Conservation (phyloP, 768 basidiomycete species). For the Pisolithus sp. region DNA sequence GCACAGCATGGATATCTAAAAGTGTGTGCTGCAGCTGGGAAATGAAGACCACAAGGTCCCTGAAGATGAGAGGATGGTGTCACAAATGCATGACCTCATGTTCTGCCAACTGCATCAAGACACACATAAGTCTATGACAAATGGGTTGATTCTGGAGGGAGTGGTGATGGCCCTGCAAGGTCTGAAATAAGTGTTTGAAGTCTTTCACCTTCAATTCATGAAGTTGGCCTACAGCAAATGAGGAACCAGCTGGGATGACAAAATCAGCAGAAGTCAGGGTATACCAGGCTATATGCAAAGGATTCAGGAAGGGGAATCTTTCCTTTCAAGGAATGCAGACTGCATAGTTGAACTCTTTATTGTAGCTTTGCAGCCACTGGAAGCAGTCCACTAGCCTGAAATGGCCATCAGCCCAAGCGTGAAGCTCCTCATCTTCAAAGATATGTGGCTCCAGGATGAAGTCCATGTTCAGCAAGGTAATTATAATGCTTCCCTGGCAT, state of each 20-base stretch:
- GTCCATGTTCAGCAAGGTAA: not conserved
- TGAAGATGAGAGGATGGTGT: not conserved
- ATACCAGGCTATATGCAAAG: not conserved
- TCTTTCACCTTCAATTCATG: no score
- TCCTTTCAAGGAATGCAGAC: conserved; percentile 4
- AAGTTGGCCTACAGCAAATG: not conserved
- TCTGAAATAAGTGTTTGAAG: no score
- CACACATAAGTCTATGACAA: not conserved
- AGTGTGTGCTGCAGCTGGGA: conserved; percentile 1
- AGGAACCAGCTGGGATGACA: not conserved
- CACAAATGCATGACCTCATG: not conserved
- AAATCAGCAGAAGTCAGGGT: not conserved
- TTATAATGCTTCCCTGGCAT: not conserved
- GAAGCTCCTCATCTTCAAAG: not conserved
- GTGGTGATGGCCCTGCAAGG: no score
- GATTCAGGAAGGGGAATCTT: not conserved
- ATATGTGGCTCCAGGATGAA: not conserved
- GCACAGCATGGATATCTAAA: conserved; percentile 1
- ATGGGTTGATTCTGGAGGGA: not conserved
- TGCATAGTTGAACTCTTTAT: conserved; percentile 1
- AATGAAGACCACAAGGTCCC: not conserved
- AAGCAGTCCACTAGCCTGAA: conserved; percentile 2
- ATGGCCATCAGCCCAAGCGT: conserved; percentile 1
- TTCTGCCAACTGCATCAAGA: not conserved
- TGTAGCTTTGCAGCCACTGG: conserved; percentile 4